Evolutionary conservation across 768 basidiomycete genomes (phyloP).

Genomic region (Dictyophora rubrovolvata): DNA sequence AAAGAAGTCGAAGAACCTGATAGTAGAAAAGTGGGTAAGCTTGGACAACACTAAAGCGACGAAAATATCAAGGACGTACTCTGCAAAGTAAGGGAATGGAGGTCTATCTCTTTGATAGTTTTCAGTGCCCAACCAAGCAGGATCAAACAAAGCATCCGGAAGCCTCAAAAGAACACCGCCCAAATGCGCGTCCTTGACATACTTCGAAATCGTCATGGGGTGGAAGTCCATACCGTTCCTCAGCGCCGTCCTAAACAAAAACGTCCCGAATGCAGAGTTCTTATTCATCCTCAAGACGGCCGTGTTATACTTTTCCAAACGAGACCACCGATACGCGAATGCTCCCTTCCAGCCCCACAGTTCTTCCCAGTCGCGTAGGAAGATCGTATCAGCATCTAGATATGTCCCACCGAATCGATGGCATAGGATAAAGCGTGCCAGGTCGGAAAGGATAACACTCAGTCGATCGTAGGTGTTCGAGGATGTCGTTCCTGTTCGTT

Average conservation of each 20-base stretch:
- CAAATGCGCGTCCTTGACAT: constrained; percentile 80
- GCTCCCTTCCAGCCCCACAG: constrained; percentile 95
- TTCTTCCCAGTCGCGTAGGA: constrained; percentile 97
- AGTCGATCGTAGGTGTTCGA: constrained; percentile 81
- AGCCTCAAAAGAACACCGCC: constrained; percentile 78
- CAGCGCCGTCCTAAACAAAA: constrained; percentile 88
- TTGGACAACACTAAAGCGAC: not conserved
- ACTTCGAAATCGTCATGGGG: constrained; percentile 88
- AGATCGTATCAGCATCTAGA: constrained; percentile 92
- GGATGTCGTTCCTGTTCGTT: constrained; percentile 84
- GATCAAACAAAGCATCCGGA: constrained; percentile 93
- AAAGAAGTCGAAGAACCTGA: constrained; percentile 83
- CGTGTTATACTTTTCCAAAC: constrained; percentile 89
- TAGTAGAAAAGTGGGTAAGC: constrained; percentile 7
- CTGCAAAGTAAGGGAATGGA: constrained; percentile 87
- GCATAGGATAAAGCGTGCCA: constrained; percentile 95
- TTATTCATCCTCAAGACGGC: constrained; percentile 93
- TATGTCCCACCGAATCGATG: constrained; percentile 96
- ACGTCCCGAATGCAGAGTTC: constrained; percentile 81
- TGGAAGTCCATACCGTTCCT: constrained; percentile 95
- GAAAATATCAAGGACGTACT: constrained; percentile 34
- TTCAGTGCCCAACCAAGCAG: constrained; percentile 94
- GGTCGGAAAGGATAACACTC: constrained; percentile 89
- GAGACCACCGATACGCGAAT: constrained; percentile 95
- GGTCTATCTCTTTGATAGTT: constrained; percentile 86